Evolutionary conservation across 805 yeast species (phyloP), one percentile per base, ranked within the genome.

Genomic region (Candida coquimbonensis): DNA sequence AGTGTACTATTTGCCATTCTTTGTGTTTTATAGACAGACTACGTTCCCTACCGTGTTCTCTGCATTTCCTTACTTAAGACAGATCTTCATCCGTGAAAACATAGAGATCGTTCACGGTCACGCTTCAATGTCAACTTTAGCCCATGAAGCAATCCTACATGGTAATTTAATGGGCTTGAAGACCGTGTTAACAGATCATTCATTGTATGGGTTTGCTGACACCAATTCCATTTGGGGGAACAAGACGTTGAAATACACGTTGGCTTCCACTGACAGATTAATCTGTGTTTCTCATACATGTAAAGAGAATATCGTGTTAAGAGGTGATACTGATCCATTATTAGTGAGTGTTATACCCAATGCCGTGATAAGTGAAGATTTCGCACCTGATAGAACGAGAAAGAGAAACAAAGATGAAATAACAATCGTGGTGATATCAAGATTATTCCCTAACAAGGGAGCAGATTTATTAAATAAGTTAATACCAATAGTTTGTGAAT

Each of bases 231-330:
- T 91, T 31, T 65, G 89, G 52, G 95, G 95, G 16, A 93, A 93
- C 64, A 93, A 93, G 63, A 64, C 86, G 5, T 67, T 93, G 50
- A 85, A 85, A 55, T 93, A 89, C 66, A 80, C 96, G 0, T 64
- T 88, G 46, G 83, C 85, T 36, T 95, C 88, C 56, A 80, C 89
- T 5, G 96, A 95, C 48, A 91, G 91, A 61, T 88, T 87, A 39
- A 91, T 93, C n/a, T 87, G 97, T 64, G 99, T 93, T 2, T 86
- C 96, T 4, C 93, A 93, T 60, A 91, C 97, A 0, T 88, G 98
- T 62, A 90, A 93, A 59, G 99, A 93, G 54, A 93, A 93, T 61
- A 89, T 96, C 9, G 96, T 90, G 5, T 70, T 93, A 12, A 69
- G 99, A 43, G 95, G 96, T 0, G 77, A 84, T 1, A 65, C 90